These are phyloP conservation scores for Chalciporus pseudorubinellus DNA, from an alignment of 768 basidiomycete species.

Conservation along the genomic window DNA sequence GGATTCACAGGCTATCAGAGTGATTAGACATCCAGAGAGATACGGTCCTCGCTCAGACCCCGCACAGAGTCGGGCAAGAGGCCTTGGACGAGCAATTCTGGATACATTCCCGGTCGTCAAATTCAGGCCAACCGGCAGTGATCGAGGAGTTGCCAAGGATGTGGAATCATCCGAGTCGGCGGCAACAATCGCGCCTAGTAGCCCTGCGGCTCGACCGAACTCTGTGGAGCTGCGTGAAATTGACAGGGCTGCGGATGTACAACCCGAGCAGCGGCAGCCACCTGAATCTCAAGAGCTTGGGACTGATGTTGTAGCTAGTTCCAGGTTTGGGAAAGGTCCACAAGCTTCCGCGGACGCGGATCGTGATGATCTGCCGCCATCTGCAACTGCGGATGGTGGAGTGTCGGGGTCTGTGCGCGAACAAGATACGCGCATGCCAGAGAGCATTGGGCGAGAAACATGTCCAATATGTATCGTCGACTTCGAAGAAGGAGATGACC, in stretches of 20 bases:
- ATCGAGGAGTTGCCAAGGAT: conserved; percentile 29
- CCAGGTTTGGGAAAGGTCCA: conserved; percentile 2
- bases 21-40: conserved; percentile 84
- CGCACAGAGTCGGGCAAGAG: conserved; percentile 68
- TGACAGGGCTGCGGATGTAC: not conserved
- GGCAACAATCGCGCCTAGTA: not conserved
- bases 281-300: not conserved
- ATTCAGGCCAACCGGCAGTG: conserved; percentile 48
- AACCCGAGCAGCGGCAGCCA: not conserved
- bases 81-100: conserved; percentile 87
- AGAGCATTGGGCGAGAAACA: conserved; percentile 73
- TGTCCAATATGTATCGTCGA: conserved; percentile 96
- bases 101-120: conserved; percentile 96
- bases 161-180: conserved; percentile 28
- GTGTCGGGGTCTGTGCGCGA: conserved; percentile 5
- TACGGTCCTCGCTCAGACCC: conserved; percentile 70
- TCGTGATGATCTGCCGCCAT: not conserved
- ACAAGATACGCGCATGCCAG: conserved; percentile 50
- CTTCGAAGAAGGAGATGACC: conserved; percentile 91
- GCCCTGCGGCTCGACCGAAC: not conserved
- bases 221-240: conserved; percentile 14
- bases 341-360: conserved; percentile 3
- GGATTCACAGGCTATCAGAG: conserved; percentile 65
- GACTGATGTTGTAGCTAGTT: not conserved
- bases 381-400: not conserved